Evolutionary conservation across 2,329 filamentous ascomycete species (phyloP), one percentile per base, ranked within the genome.

Genomic region (Talaromyces sp.): DNA sequence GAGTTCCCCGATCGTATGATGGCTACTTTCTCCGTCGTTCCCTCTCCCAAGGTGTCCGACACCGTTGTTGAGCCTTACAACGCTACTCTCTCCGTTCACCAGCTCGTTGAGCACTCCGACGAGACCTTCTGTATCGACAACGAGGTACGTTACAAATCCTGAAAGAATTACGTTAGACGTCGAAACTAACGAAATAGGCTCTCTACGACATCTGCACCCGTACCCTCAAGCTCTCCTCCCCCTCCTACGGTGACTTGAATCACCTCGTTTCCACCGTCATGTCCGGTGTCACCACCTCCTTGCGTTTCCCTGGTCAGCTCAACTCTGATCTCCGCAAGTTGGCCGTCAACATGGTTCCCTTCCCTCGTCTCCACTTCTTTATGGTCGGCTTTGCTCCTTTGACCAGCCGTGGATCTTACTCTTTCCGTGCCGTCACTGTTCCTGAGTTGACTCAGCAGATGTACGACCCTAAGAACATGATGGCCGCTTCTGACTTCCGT

Each of bases 391-490:
- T 99, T 81, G 94, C 95, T 82, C 95, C 95, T 79, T 88, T 99
- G 77, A 99, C 95, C 81, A 96, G 92, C 84, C 90, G 91, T 82
- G 89, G 89, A 75, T 91, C 94, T 72, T 83, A 96, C 87, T 92
- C 91, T 74, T 99, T 98, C 94, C 95, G 95, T 79, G 94, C 95
- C 72, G 91, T 98, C 82, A 93, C 90, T 77, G 95, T 99, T 69
- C 94, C 95, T 66, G 95, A 99, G 87, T 88, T 99, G 81, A 98
- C 95, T 77, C 95, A 99, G 87, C 95, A 99, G 84, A 98, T 99
- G 93, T 99, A 96, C 87, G 95, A 99, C 86, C 94, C 95, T 78
- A 99, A 98, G 93, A 99, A 99, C 90, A 99, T 99, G 94, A 99
- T 99, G 95, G 95, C 95, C 84, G 95, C 95, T 71, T 96, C 93